These are phyloP conservation scores for Phytophthora podocarpi DNA, from an alignment of 352 stramenopile species.

Conservation along the genomic window DNA sequence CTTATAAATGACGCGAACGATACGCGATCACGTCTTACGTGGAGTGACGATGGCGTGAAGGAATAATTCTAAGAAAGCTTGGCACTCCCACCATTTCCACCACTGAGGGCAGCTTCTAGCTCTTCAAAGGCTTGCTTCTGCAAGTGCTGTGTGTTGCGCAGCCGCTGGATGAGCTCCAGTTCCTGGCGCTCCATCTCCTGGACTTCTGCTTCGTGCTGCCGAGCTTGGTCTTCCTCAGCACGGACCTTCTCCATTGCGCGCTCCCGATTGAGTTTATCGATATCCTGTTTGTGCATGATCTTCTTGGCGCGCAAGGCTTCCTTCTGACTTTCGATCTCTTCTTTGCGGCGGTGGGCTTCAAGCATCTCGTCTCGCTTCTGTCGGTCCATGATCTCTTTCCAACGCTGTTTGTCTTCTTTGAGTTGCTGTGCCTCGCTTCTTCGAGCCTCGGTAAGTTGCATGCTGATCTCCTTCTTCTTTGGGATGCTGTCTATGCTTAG, in stretches of 20 bases:
- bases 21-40: slow-evolving; percentile 28
- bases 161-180: slow-evolving; percentile 79
- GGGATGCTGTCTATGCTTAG: slow-evolving; percentile 80
- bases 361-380: slow-evolving; percentile 70
- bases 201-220: slow-evolving; percentile 67
- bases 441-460: slow-evolving; percentile 70
- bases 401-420: slow-evolving; percentile 85
- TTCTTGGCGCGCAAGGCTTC: slow-evolving; percentile 73
- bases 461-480: slow-evolving; percentile 79
- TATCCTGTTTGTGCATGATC: slow-evolving; percentile 65
- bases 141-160: slow-evolving; percentile 85
- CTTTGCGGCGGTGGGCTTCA: slow-evolving; percentile 70
- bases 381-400: slow-evolving; percentile 68
- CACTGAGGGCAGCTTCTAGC: slow-evolving; percentile 75
- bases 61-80: slow-evolving; percentile 12
- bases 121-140: slow-evolving; percentile 88
- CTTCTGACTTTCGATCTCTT: slow-evolving; percentile 73
- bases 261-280: slow-evolving; percentile 74
- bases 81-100: slow-evolving; percentile 22
- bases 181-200: slow-evolving; percentile 85
- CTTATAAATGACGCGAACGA: slow-evolving; percentile 31
- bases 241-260: slow-evolving; percentile 65
- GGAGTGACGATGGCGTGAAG: slow-evolving; percentile 12
- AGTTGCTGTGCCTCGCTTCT: slow-evolving; percentile 71
- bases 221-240: slow-evolving; percentile 65